Evolutionary conservation across 2,329 filamentous ascomycete genomes (phyloP), one percentile per base, ranked within the genome.

Genomic region (Fusarium chuoi): DNA sequence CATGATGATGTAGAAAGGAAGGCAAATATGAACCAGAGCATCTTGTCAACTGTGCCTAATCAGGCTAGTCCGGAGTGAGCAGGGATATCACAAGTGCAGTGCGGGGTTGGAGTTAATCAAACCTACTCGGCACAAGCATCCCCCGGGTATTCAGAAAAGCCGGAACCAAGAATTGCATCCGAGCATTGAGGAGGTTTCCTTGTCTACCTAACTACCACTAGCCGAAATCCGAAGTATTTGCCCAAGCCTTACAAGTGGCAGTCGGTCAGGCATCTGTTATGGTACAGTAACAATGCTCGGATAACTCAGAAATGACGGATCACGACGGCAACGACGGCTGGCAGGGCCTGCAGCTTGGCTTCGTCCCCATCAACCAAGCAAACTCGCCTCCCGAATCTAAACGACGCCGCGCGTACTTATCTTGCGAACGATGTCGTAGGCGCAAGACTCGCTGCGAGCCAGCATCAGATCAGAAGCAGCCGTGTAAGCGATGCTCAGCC

Each of bases 381-480:
- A 11, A 7, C 13, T 28, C 45, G 7, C 45, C 45, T 7, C 26
- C 26, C 22, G 26, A 28, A 28, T 48, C 45, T 15, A 48, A 48
- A 28, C 9, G 45, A 22, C 45, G 45, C 26, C 45, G 26, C 17
- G 26, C 26, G 6, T 48, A 48, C 26, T 11, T 48, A 14, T 48
- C 45, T 48, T 48, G 26, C 45, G 45, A 48, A 22, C 70, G 70
- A 5, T 72, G 67, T 13, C 51, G 70, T 18, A 72, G 51, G n/a
- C 70, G 67, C 28, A 72, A 72, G 44, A 55, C 59, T 48, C 62
- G 62, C 1, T 72, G 70, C 22, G 67, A 72, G 22, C 67, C 70
- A 8, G 30, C 51, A 20, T 22, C 13, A 4, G 35, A 15, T 15
- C 46, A 39, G 41, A 52, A 24, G 11, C 41, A 54, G 26, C 42